Percentiles rank a stretch among this genome's conserved stretches.
phyloP scores from a whole-genome alignment of 2,329 filamentous ascomycete species.

The Epichloe amarillans region DNA sequence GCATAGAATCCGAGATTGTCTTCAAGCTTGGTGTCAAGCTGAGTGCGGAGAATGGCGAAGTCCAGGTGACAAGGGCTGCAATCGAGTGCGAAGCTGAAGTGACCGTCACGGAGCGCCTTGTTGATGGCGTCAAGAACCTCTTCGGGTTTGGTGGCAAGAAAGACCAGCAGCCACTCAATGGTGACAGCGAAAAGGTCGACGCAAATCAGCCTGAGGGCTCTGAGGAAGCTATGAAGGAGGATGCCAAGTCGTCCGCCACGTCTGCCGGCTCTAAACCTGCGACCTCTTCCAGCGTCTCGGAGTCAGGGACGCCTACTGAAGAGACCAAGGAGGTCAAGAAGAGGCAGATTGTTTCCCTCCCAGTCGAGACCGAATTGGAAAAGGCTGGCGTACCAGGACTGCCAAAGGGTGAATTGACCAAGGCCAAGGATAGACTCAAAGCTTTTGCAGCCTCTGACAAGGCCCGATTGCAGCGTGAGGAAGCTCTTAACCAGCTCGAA shows the following conservation, averaged over 20 bases:
- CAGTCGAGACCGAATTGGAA: conserved; percentile 35
- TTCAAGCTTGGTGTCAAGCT: conserved; percentile 70
- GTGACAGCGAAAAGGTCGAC: conserved; percentile 40
- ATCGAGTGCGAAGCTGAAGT: conserved; percentile 77
- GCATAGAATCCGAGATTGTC: conserved; percentile 60
- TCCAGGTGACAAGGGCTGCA: conserved; percentile 60
- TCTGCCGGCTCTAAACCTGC: conserved; percentile 11
- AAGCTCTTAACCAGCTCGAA: conserved; percentile 86
- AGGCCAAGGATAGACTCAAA: conserved; percentile 56
- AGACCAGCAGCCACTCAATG: conserved; percentile 62
- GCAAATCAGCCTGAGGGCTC: conserved; percentile 20
- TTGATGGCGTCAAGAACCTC: conserved; percentile 90
- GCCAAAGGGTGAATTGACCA: conserved; percentile 33
- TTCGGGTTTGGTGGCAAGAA: conserved; percentile 86
- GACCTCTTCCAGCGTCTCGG: conserved; percentile 21
- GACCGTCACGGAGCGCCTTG: conserved; percentile 61
- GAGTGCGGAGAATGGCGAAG: conserved; percentile 59
- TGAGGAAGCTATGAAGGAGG: conserved; percentile 30
- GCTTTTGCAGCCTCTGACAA: conserved; percentile 80
- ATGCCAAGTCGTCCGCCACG: conserved; percentile 16
- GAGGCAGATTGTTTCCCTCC: conserved; percentile 44
- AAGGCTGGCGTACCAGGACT: conserved; percentile 37
- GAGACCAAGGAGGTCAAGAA: conserved; percentile 42
- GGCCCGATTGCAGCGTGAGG: conserved; percentile 63
- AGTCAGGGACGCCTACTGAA: conserved; percentile 28